phyloP scores from a whole-genome alignment of 768 basidiomycete species.

The Nidularia pulvinata region DNA sequence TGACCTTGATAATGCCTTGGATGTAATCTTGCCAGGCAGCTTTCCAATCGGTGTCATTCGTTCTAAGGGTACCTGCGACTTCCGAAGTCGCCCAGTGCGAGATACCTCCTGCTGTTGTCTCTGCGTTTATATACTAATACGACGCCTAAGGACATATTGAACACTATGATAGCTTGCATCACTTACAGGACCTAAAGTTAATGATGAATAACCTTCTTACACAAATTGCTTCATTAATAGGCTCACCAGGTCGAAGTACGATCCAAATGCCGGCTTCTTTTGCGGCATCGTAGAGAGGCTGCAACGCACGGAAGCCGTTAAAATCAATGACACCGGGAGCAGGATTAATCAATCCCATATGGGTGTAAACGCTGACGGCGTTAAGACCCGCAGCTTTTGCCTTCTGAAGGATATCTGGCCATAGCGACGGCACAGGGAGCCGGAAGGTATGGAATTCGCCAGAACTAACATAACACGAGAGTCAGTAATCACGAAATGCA shows the following conservation, averaged over 20 bases:
- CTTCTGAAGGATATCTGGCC: constrained; percentile 84
- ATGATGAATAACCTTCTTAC: neutral
- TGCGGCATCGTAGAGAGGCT: constrained; percentile 75
- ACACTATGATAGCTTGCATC: neutral
- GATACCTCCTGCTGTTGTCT: constrained; percentile 77
- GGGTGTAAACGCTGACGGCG: constrained; percentile 74
- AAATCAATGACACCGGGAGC: constrained; percentile 76
- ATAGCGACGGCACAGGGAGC: constrained; percentile 75
- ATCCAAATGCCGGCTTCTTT: constrained; percentile 76
- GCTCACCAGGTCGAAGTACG: constrained; percentile 72
- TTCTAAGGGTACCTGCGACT: constrained; percentile 68
- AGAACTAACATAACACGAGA: constrained; percentile 41
- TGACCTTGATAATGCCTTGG: constrained; percentile 58
- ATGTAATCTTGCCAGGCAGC: constrained; percentile 77
- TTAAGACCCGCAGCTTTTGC: constrained; percentile 82
- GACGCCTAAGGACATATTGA: neutral
- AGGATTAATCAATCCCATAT: constrained; percentile 81
- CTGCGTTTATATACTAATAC: constrained; percentile 68
- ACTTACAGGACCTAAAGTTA: constrained; percentile 34
- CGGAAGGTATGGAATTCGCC: constrained; percentile 89
- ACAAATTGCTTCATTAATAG: neutral
- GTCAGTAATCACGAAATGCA: neutral
- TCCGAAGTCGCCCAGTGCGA: constrained; percentile 71
- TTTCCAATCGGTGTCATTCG: constrained; percentile 70
- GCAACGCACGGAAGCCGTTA: constrained; percentile 63